Conservation (phyloP, 2,329 filamentous ascomycete genomes). For the Xylariaceae sp. region DNA sequence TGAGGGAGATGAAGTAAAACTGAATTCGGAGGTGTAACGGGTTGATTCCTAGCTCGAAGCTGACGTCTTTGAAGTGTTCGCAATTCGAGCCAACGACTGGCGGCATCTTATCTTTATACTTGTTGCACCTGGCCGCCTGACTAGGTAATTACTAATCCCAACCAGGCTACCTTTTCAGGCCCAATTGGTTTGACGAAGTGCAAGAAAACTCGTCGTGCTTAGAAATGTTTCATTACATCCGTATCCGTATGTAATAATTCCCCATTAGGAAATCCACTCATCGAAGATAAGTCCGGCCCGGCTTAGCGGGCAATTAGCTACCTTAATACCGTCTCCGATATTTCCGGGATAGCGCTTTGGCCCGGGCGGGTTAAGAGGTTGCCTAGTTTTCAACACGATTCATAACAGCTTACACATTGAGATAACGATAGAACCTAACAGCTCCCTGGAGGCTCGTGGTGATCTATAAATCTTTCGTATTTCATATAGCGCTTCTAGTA, state of each 20-base stretch:
- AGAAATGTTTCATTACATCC: no score
- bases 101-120: slow-evolving; percentile 15
- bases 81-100: background rate
- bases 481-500: no score
- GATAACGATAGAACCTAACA: no score
- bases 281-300: background rate
- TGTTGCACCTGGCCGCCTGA: no score
- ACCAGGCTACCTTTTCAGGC: no score
- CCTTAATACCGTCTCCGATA: slow-evolving; percentile 14
- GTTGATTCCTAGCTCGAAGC: background rate
- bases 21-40: background rate
- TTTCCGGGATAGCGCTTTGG: slow-evolving; percentile 11
- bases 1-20: background rate
- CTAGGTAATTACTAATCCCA: no score
- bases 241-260: no score
- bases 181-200: no score
- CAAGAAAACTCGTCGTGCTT: no score
- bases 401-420: no score
- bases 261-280: background rate
- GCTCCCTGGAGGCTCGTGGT: no score
- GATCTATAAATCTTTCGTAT: no score
- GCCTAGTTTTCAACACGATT: background rate
- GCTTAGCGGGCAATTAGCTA: background rate
- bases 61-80: background rate
- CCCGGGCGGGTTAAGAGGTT: slow-evolving; percentile 12